Conservation (phyloP, 2,329 filamentous ascomycete genomes). For the Cladosporium austrohemisphaericum region DNA sequence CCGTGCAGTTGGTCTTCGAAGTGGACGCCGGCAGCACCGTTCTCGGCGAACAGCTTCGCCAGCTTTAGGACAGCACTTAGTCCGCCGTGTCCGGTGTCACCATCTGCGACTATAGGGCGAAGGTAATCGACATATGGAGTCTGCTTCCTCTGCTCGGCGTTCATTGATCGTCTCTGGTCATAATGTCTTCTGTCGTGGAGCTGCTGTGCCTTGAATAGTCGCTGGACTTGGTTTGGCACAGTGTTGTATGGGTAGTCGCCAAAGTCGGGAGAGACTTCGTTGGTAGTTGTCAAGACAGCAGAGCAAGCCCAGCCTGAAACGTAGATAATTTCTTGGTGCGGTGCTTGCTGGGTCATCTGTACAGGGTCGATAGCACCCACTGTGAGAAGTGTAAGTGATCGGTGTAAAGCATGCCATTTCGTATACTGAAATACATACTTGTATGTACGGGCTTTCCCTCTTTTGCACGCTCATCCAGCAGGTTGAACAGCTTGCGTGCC, state of each 20-base stretch:
- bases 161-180: constrained; percentile 77
- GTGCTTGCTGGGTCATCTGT: constrained; percentile 97
- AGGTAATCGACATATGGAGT: constrained; percentile 89
- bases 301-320: constrained; percentile 98
- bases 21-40: constrained; percentile 91
- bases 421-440: constrained; percentile 56
- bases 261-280: constrained; percentile 96
- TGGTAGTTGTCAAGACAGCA: constrained; percentile 84
- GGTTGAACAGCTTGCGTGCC: constrained; percentile 89
- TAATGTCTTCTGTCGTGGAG: constrained; percentile 96
- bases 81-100: constrained; percentile 91
- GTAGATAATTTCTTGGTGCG: constrained; percentile 93
- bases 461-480: constrained; percentile 72
- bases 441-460: constrained; percentile 89
- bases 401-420: background rate
- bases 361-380: constrained; percentile 98
- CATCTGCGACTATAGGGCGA: constrained; percentile 91
- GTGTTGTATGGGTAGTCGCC: constrained; percentile 99
- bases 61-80: constrained; percentile 91
- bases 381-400: constrained; percentile 34
- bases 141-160: constrained; percentile 64
- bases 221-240: constrained; percentile 95
- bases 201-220: constrained; percentile 92
- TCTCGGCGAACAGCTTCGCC: constrained; percentile 95
- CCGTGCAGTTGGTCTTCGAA: constrained; percentile 98